Base-by-base conservation (phyloP, 176 grass and related monocot genomes). In the Paspalum vaginatum region DNA sequence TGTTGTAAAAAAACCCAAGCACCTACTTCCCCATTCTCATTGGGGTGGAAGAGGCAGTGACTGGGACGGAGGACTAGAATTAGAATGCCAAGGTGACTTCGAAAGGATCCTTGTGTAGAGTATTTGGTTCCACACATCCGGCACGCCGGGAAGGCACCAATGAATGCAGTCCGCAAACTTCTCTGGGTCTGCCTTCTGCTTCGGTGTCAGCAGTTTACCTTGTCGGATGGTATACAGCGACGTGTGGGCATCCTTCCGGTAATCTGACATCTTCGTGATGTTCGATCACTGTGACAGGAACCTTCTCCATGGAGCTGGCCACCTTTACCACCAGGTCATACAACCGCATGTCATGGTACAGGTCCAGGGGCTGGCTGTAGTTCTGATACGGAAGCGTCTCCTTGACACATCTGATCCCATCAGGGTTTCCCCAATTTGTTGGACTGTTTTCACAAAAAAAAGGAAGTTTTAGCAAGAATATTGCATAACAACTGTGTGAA, bases 211-310 rank as follows among this genome's bases (percentile, higher is more conserved):
- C 62, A 93, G 5, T 12, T 89, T 86, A 11, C 90, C 90, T 73
- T 88, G 88, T 53, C 84, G 86, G 62, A 99, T 14, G 14, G 96
- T 41, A 50, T 95, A 89, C 14, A 99, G 16, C 0, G 71, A 82
- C 7, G 96, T 93, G 84, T 99, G 96, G 11, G 92, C 96, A 6
- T 95, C 96, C 88, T 98, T 98, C 83, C 96, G 76, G 78, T 87
- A 92, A 65, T 91, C 88, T 26, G 95, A 98, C 92, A 98, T 87
- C 65, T 62, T 87, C 2, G 95, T 98, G 79, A 98, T 95, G 84
- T 98, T 98, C 83, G 43, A 98, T 81, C 78, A 95, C 59, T 4
- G 74, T 64, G 0, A 93, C 80, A 0, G 95, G 88, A 58, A 93
- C 86, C 11, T 70, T 85, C 55, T 83, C 60, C 86, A 87, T 93